phyloP scores from a whole-genome alignment of 2,329 filamentous ascomycete species.

The Herpotrichia juniperi region DNA sequence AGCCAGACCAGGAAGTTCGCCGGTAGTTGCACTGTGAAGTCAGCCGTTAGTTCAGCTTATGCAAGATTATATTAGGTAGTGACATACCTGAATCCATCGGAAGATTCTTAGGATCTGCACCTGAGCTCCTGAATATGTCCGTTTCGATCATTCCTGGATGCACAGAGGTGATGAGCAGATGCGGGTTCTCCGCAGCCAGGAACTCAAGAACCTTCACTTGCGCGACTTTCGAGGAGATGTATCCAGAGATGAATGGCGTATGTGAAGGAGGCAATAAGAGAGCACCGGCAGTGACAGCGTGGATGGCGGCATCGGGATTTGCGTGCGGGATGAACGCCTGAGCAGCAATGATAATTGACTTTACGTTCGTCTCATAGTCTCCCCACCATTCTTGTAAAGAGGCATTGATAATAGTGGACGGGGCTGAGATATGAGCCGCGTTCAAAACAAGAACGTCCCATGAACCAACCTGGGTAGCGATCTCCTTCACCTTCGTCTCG shows the following conservation, averaged over 20 bases:
- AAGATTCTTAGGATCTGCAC: slow-evolving; percentile 9
- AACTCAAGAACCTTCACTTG: slow-evolving; percentile 37
- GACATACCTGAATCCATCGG: slow-evolving; percentile 26
- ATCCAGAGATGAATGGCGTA: slow-evolving; percentile 34
- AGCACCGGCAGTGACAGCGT: slow-evolving; percentile 11
- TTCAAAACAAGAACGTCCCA: slow-evolving; percentile 30
- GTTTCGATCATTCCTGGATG: slow-evolving; percentile 46
- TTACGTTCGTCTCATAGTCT: slow-evolving; percentile 20
- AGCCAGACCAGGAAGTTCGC: slow-evolving; percentile 8
- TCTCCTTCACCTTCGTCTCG: slow-evolving; percentile 12
- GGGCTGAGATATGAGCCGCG: slow-evolving; percentile 17
- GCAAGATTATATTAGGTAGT: neutral
- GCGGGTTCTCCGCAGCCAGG: slow-evolving; percentile 40
- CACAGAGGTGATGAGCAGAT: slow-evolving; percentile 38
- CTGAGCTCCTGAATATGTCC: slow-evolving; percentile 27
- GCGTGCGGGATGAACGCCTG: too few species aligned
- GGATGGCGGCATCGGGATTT: slow-evolving; percentile 6
- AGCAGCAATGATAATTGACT: neutral
- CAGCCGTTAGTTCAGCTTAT: neutral
- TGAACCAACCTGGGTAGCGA: slow-evolving; percentile 15
- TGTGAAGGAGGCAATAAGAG: slow-evolving; percentile 12
- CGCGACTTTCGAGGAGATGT: slow-evolving; percentile 43
- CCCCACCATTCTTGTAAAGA: slow-evolving; percentile 23
- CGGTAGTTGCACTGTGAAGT: neutral
- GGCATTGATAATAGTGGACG: slow-evolving; percentile 11